Evolutionary conservation across 1,139 yeast species (phyloP), one percentile per base, ranked within the genome.

Genomic region (Diutina mesorugosa): DNA sequence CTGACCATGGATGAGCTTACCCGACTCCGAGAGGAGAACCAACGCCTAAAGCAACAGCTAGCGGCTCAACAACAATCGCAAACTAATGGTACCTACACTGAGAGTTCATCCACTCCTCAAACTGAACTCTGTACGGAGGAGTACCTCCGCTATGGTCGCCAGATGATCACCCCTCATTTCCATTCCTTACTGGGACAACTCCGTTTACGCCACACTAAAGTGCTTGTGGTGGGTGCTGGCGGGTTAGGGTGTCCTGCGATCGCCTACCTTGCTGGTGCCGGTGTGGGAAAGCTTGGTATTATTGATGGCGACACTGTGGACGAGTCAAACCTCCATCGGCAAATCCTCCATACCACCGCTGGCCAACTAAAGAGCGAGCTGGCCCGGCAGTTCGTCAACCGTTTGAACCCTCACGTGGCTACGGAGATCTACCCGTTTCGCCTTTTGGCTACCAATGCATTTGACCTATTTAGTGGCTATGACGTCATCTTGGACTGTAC

Each of bases 171-270:
- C 1, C 95, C 96, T 0, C 84, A 80, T 58, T 72, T 87, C 60
- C 90, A 91, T 0, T 68, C 84, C 9, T 61, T 72, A 38, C 57
- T 64, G 1, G 76, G 82, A 10, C 99, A 95, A 66, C 59, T 77
- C 4, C 72, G 69, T 54, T 70, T 95, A 55, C 84, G 84, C 62
- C 61, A 67, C 0, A 60, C 93, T 1, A 79, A 73, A 54, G 79
- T 90, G 0, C 70, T 93, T 41, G 93, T 95, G 0, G 78, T 95
- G 8, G 99, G 99, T 1, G 97, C 97, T 0, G 99, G 99, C 12
- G 99, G 99, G 0, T 75, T 95, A 10, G 99, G 99, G 0, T 87
- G 96, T 62, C 98, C 99, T 0, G 95, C 95, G 0, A 69, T 93
- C 55, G 78, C 88, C 47, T 95, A 95, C 65, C 71, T 95, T 3